Conservation (phyloP, 1,284 basidiomycete genomes). For the Ceratobasidium theobromae region DNA sequence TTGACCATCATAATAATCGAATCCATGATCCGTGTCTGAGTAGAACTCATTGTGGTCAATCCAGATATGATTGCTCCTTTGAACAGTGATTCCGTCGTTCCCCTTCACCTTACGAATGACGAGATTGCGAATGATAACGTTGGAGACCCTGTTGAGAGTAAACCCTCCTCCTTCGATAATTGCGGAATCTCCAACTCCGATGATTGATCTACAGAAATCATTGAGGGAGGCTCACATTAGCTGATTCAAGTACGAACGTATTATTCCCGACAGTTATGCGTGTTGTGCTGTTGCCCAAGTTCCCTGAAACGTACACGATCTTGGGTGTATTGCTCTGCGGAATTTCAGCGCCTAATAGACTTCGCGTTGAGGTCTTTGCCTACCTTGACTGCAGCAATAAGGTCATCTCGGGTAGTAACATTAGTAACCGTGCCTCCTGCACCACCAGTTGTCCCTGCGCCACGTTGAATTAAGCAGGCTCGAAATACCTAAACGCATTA, state of each 20-base stretch:
- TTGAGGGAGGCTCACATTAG: neutral
- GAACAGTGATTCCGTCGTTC: constrained; percentile 23
- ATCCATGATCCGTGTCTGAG: constrained; percentile 27
- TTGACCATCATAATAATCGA: constrained; percentile 34
- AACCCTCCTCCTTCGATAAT: constrained; percentile 26
- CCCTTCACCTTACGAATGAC: constrained; percentile 16
- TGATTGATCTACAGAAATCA: neutral
- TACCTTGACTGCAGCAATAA: constrained; percentile 6
- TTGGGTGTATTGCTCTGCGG: constrained; percentile 46
- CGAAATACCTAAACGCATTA: neutral
- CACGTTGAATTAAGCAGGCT: neutral
- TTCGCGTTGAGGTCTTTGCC: neutral
- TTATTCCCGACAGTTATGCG: constrained; percentile 10
- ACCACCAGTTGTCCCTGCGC: constrained; percentile 10
- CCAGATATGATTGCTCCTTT: constrained; percentile 26
- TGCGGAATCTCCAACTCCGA: constrained; percentile 17
- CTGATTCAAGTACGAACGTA: neutral
- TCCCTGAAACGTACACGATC: constrained; percentile 47
- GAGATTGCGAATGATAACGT: constrained; percentile 23
- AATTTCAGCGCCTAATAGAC: neutral
- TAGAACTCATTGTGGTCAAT: constrained; percentile 37
- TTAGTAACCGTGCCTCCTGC: constrained; percentile 3
- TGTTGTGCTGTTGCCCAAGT: neutral
- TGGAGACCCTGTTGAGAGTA: constrained; percentile 16
- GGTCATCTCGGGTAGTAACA: constrained; percentile 5